phyloP scores from a whole-genome alignment of 441 rosid species.

The Aquilaria agallochum region DNA sequence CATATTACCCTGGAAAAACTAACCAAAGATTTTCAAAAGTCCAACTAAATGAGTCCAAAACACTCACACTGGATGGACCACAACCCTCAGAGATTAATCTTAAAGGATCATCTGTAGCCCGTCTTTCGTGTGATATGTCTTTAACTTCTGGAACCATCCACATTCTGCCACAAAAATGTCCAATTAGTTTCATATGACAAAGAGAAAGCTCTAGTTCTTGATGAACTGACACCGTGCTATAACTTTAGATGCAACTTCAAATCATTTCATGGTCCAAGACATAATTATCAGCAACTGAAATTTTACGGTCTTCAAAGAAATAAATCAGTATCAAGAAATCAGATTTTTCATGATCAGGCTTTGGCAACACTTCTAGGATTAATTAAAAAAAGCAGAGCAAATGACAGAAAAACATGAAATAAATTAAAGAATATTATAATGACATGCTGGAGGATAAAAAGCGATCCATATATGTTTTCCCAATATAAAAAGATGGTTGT shows the following conservation, averaged over 20 bases:
- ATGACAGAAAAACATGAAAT: too few species aligned
- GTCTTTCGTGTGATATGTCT: conserved; percentile 33
- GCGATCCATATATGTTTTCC: not conserved
- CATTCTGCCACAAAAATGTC: conserved; percentile 43
- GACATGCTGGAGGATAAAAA: too few species aligned
- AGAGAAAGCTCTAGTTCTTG: not conserved
- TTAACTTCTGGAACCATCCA: conserved; percentile 72
- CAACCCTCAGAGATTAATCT: conserved; percentile 66
- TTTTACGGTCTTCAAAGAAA: too few species aligned
- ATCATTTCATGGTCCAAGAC: too few species aligned
- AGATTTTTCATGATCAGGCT: too few species aligned
- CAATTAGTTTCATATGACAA: conserved; percentile 11
- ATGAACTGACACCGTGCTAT: too few species aligned
- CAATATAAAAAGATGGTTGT: not conserved
- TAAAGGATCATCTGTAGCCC: conserved; percentile 41
- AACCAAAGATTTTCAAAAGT: not conserved
- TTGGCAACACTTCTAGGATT: too few species aligned
- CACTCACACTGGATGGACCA: conserved; percentile 54
- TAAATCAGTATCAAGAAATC: too few species aligned
- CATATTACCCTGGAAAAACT: conserved; percentile 2
- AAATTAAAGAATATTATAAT: too few species aligned
- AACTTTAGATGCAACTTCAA: too few species aligned
- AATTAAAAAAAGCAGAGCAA: too few species aligned
- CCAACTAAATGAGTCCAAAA: not conserved
- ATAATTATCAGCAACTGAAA: too few species aligned